These are phyloP conservation scores for Gossypium lobatum DNA, from an alignment of 441 rosid genomes.

Conservation along the genomic window DNA sequence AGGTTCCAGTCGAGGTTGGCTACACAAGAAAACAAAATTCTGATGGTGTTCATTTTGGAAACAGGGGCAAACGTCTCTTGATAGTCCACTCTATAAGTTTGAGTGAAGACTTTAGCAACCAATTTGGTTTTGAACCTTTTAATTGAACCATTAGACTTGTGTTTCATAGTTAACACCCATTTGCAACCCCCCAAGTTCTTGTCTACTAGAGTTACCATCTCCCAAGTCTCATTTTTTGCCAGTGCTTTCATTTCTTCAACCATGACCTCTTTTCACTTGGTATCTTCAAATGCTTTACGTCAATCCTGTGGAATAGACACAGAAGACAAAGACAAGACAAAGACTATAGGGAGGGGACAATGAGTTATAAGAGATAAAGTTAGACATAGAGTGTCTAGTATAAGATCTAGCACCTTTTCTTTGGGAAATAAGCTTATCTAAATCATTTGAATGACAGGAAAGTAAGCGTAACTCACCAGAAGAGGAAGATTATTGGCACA, in stretches of 20 bases:
- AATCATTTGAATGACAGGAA: neutral
- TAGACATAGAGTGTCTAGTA: neutral
- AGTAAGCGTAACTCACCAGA: neutral
- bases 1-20: neutral
- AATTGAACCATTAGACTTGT: neutral
- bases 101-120: neutral
- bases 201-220: neutral
- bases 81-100: neutral
- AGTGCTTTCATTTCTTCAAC: neutral
- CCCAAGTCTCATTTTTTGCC: neutral
- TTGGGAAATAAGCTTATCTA: neutral
- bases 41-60: neutral
- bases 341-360: neutral
- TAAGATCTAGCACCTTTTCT: neutral
- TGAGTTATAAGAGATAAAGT: neutral
- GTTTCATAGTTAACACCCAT: neutral
- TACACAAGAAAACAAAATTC: neutral
- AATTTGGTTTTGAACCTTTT: neutral
- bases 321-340: neutral
- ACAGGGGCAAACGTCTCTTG: neutral
- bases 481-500: neutral
- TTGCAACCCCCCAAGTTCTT: neutral
- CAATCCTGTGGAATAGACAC: neutral
- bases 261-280: neutral
- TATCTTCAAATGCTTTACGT: neutral